Evolutionary conservation across 495 filamentous ascomycete genomes (phyloP), one percentile per base, ranked within the genome.

Genomic region (Parathielavia hyrcaniae): DNA sequence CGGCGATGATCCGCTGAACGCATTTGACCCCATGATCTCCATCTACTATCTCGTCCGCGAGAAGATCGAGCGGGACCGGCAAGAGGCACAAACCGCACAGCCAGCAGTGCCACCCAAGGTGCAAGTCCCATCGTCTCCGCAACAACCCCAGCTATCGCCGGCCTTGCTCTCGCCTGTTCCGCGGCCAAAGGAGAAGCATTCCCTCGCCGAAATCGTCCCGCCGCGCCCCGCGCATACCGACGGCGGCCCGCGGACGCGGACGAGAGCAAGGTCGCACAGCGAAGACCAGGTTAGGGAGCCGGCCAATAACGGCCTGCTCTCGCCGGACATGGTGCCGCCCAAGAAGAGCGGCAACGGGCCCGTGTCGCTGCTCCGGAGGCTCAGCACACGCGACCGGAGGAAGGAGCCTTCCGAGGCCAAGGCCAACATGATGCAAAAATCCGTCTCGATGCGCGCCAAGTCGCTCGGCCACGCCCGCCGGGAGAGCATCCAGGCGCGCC

Each of bases 31-130:
- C 1, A 74, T 99, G 47, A 79, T 97, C 20, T 97, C 95, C 4
- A 84, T 97, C 48, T 99, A 99, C 68, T 95, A 95, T 67, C 84
- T 99, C 5, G 93, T 96, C 40, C 87, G 86, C 55, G 93, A 99
- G 73, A 97, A 97, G 72, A 80, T 88, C 57, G 91, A 96, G 32
- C 84, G 88, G 48, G 92, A 99, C 67, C 78, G 67, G 12, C 64
- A 66, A 55, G 64, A 67, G 34, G 62, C 61, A 4, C 64, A 69
- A 19, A 48, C 64, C 20, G 49, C 32, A 20, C 57, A 59, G 34
- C 61, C 48, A 45, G 39, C 64, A 41, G 41, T 51, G 30, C 64
- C 67, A 17, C 55, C 67, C 49, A 67, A 61, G 49, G 66, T 59
- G 34, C 61, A 65, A 50, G 57, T 61, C 6, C 66, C 68, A 17